phyloP scores from a whole-genome alignment of 768 basidiomycete species.

The Rhodotorula sphaerocarpa region DNA sequence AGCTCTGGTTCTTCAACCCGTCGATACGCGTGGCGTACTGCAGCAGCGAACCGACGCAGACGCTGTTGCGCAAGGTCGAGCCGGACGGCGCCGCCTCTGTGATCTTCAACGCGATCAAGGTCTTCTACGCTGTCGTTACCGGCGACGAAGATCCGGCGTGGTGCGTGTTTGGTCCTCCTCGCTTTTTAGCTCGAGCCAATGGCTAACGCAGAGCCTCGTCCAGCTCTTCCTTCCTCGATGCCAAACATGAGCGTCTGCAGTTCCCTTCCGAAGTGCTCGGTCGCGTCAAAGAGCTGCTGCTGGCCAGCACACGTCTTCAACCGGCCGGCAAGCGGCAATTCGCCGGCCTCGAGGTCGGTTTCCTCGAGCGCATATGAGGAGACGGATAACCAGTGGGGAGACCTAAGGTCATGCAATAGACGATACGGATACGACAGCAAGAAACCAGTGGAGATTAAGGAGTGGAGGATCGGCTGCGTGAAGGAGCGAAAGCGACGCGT shows the following conservation, averaged over 20 bases:
- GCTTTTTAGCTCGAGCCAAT: neutral
- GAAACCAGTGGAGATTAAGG: neutral
- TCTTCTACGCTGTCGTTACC: slow-evolving; percentile 66
- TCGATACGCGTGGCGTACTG: slow-evolving; percentile 70
- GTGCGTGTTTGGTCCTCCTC: slow-evolving; percentile 27
- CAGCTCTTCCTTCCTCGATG: slow-evolving; percentile 58
- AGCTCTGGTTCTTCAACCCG: slow-evolving; percentile 96
- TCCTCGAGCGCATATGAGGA: slow-evolving; percentile 40
- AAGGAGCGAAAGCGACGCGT: neutral
- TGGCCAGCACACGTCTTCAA: slow-evolving; percentile 55
- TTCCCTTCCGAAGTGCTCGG: slow-evolving; percentile 74
- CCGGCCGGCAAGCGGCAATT: slow-evolving; percentile 39
- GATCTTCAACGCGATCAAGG: slow-evolving; percentile 54
- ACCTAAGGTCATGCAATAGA: no score
- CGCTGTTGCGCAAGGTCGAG: neutral
- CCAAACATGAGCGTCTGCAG: slow-evolving; percentile 72
- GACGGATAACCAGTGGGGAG: no score
- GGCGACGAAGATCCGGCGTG: slow-evolving; percentile 5
- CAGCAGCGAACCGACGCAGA: no score
- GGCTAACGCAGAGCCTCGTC: neutral
- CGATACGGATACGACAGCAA: no score
- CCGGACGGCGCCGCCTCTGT: neutral
- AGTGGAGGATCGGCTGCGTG: neutral
- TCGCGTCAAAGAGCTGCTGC: slow-evolving; percentile 60
- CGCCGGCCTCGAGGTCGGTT: slow-evolving; percentile 42